Base-by-base conservation (phyloP, 1,284 basidiomycete species). In the Sporisorium graminicola region DNA sequence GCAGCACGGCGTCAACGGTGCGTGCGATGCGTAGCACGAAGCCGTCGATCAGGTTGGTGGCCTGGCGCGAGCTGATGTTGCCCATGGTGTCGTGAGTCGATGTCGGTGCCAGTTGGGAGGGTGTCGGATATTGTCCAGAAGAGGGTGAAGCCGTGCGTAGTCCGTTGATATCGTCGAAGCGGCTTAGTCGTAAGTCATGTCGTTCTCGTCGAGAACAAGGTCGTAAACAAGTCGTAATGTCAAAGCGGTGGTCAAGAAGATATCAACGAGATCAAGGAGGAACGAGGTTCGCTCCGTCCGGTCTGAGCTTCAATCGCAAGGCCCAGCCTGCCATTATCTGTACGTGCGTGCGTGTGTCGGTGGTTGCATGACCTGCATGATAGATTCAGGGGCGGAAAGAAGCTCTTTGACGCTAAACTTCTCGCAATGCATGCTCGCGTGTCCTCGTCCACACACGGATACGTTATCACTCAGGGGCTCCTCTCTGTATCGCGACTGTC, bases 1-100 rank as follows among this genome's bases (percentile, higher is more conserved):
- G 73, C 5, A 65, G 33, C 9, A 65, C 35, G 2, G 63, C 47
- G 35, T 75, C 73, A 56, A 75, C 43, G 14, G 55, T 27, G 9
- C 56, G 61, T 1, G 73, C 73, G 12, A 75, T 20, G 0, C 47
- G 42, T 6, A 75, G 73, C 5, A 70, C 59, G 20, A 58, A 52
- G n/a, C 33, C 24, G 53, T 75, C 73, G 49, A 75, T 37, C 8
- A 61, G 18, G 50, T 59, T 64, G 31, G 55, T 35, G 13, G 64
- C 55, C 18, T 65, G 50, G 3, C 53, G 59, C 3, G 52, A 57
- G 29, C 27, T 22, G 53, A 75, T 47, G 62, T 58, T 64, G 35
- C 73, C 73, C 73, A 75, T 75, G 8, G 24, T n/a, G 35, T 24
- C 33, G 52, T 40, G 14, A 37, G n/a, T 14, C 8, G 3, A n/a